Evolutionary conservation across 225 moss, liverwort and hornwort species (phyloP).

Genomic region (Pleurozium schreberi): DNA sequence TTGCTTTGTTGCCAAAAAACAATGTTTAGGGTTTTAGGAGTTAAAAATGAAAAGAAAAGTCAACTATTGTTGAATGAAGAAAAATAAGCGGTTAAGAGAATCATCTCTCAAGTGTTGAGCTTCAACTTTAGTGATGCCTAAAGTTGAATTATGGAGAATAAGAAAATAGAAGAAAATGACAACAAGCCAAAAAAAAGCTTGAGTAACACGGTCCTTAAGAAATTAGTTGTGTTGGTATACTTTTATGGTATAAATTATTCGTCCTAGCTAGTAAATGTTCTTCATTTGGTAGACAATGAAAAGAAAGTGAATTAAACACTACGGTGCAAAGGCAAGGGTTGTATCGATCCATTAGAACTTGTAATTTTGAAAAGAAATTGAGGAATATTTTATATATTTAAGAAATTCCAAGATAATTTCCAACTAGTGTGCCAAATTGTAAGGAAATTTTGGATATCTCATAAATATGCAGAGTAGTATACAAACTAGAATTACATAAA

Average conservation of each 20-base stretch:
- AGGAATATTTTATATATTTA: not conserved
- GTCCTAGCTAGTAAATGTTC: fast-evolving
- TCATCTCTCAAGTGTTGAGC: fast-evolving
- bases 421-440: not conserved
- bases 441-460: too few species aligned
- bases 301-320: not conserved
- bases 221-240: fast-evolving
- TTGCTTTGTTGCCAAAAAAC: too few species aligned
- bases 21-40: too few species aligned
- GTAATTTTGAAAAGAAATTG: not conserved
- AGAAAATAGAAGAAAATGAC: not conserved
- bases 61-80: fast-evolving
- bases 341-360: not conserved
- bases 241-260: fast-evolving
- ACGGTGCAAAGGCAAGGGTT: not conserved
- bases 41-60: not conserved
- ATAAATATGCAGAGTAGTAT: not conserved
- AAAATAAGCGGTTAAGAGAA: fast-evolving
- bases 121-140: not conserved
- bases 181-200: not conserved
- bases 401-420: not conserved
- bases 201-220: not conserved
- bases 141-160: not conserved
- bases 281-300: not conserved
- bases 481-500: too few species aligned